Evolutionary conservation across 306 rosid genomes (phyloP).

Genomic region (Lathyrus sativus): DNA sequence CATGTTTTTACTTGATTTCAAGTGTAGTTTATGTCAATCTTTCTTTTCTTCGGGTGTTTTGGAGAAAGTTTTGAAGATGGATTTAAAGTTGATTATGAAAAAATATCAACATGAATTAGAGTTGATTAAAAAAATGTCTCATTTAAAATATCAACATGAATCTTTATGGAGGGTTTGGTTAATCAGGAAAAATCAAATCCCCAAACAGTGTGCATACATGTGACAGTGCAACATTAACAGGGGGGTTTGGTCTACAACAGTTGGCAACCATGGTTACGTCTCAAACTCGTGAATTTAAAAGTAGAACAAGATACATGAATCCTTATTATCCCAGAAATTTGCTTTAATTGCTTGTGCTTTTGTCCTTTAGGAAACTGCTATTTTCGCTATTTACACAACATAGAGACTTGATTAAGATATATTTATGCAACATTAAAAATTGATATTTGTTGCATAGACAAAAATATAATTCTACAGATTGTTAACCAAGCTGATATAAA

Average conservation of each 20-base stretch:
- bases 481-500: slow-evolving; percentile 9
- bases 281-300: slow-evolving; percentile 20
- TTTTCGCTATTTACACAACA: slow-evolving; percentile 18
- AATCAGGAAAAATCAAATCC: neutral
- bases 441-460: slow-evolving; percentile 4
- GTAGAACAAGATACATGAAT: slow-evolving; percentile 27
- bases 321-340: slow-evolving; percentile 34
- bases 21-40: neutral
- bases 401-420: slow-evolving; percentile 25
- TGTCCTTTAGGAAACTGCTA: slow-evolving; percentile 20
- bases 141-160: neutral
- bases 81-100: neutral
- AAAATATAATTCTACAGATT: slow-evolving; percentile 5
- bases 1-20: slow-evolving; percentile 17
- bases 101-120: neutral
- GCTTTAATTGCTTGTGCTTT: slow-evolving; percentile 13
- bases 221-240: slow-evolving; percentile 20
- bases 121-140: neutral
- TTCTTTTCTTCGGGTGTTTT: neutral
- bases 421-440: neutral
- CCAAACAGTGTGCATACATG: slow-evolving; percentile 19
- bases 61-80: too few species aligned
- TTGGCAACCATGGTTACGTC: slow-evolving; percentile 19
- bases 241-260: neutral
- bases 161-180: neutral